Percentiles rank a stretch among this genome's conserved stretches.
Conservation (phyloP, 2,329 filamentous ascomycete species). For the Trichoderma polysporum region DNA sequence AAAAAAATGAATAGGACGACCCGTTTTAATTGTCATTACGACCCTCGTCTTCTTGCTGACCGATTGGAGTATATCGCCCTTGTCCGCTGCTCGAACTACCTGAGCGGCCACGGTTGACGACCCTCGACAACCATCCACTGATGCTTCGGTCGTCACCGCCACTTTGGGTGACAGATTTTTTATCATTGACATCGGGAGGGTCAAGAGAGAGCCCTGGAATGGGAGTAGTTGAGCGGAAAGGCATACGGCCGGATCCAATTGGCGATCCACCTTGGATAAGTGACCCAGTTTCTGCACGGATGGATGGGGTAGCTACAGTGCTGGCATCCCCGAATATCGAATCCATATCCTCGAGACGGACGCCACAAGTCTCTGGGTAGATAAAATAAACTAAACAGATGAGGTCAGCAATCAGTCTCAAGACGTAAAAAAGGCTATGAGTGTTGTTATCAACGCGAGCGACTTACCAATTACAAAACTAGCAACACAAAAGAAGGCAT, state of each 20-base stretch:
- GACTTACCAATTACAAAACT: slow-evolving; percentile 93
- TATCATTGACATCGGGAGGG: slow-evolving; percentile 58
- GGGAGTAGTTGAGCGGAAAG: slow-evolving; percentile 56
- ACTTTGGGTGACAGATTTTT: slow-evolving; percentile 42
- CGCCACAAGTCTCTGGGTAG: slow-evolving; percentile 94
- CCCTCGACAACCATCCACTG: slow-evolving; percentile 50
- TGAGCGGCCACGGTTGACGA: slow-evolving; percentile 41
- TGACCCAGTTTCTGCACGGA: slow-evolving; percentile 74
- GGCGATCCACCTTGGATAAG: slow-evolving; percentile 73
- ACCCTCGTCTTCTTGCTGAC: slow-evolving; percentile 41
- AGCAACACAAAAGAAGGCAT: slow-evolving; percentile 93
- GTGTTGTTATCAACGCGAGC: background rate
- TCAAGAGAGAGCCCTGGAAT: slow-evolving; percentile 83
- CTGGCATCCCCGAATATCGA: slow-evolving; percentile 90
- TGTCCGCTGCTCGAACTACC: slow-evolving; percentile 41
- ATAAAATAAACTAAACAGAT: slow-evolving; percentile 78
- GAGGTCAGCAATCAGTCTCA: background rate
- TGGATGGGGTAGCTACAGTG: slow-evolving; percentile 75
- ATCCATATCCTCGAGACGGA: slow-evolving; percentile 96
- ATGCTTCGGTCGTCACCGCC: slow-evolving; percentile 43
- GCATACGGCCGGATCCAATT: slow-evolving; percentile 65
- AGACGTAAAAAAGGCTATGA: background rate
- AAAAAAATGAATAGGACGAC: slow-evolving; percentile 23
- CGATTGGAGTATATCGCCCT: slow-evolving; percentile 44
- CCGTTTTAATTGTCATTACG: slow-evolving; percentile 29